Base-by-base conservation (phyloP, 208 protist genomes). In the Trypanosomatidae sp. region DNA sequence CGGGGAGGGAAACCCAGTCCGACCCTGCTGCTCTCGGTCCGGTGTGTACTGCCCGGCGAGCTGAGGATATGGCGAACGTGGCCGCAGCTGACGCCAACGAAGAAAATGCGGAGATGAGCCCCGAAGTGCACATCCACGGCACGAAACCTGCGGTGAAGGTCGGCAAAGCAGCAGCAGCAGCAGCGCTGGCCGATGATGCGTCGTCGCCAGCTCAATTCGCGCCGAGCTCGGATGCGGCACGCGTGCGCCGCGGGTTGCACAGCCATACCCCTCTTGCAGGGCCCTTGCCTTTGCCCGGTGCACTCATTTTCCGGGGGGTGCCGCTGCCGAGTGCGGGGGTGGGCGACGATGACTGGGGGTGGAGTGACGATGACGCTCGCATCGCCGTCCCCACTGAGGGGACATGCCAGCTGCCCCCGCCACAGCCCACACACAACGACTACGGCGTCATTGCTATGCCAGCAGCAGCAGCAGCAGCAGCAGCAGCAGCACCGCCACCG, bases 41-140 rank as follows among this genome's bases (percentile, higher is more conserved):
- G 33, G 58, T 12, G 7, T 6, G 39, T 36, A 13, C 19, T 62
- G 28, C 33, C 17, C 28, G 33, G 58, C 30, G 33, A 43, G 58
- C 17, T 43, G 58, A 43, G n/a, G 6, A 28, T 22, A 2, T 66
- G 58, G 53, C 9, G n/a, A 28, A 19, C 36, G 33, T 10, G n/a
- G n/a, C 41, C 7, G 50, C 67, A 30, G 10, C 69, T 4, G 44
- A 50, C 60, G 62, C 69, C 25, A 33, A 74, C 66, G 73, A 74
- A 2, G 50, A 73, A 6, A n/a, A 28, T 17, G 69, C 39, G 28
- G 46, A 44, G 30, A 30, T 64, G 47, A 19, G 36, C 41, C 39
- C 55, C 13, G 12, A 22, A n/a, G 17, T 6, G 22, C 39, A 39
- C 19, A 28, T 44, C 7, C 19, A 3, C 36, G 33, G 52, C n/a